Evolutionary conservation across 371 early-diverging fungal genomes (phyloP), one percentile per base, ranked within the genome.

Genomic region (Conidiobolus coronatus): DNA sequence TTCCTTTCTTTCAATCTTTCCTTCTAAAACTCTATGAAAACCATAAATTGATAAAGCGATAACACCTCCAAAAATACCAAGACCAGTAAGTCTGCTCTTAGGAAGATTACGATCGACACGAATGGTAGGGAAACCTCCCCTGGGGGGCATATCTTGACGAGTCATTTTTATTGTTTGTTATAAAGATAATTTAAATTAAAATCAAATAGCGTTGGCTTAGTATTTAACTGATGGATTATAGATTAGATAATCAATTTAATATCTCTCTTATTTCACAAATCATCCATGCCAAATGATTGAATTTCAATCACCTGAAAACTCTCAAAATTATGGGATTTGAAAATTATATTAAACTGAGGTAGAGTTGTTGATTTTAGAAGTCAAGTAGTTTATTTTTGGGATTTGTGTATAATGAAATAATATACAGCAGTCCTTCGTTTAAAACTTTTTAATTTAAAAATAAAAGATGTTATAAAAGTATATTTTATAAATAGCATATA

Each of bases 31-130:
- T 55, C 59, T 60, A 58, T 72, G 73, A 47, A 70, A 67, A 50
- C 74, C 71, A 50, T 59, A 64, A 29, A 65, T 52, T 51, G 60
- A 65, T 54, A 72, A 43, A 9, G 68, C 64, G 41, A 65, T 56
- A 37, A 76, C 48, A 47, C 71, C 68, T 33, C 66, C 60, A 49
- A 76, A 56, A 38, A 73, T 53, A 34, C 61, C 70, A 9, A 66
- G 43, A 36, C 87, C 85, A 40, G 81, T 77, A 35, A 85, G 86
- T 4, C 96, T 94, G 35, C 81, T 68, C 55, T 75, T 75, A 29
- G 96, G 94, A 33, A 91, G 58, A 52, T 81, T 76, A 23, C 96
- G 83, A 58, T 79, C 68, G 69, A 86, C 93, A 50, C 68, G 64
- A 54, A 95, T 58, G 55, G 73, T 64, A 39, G 74, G 59, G 62